Percentiles rank a stretch among this genome's conserved stretches.
These are phyloP conservation scores for Puccinia polysora DNA, from an alignment of 1,284 basidiomycete genomes.

Conservation along the genomic window DNA sequence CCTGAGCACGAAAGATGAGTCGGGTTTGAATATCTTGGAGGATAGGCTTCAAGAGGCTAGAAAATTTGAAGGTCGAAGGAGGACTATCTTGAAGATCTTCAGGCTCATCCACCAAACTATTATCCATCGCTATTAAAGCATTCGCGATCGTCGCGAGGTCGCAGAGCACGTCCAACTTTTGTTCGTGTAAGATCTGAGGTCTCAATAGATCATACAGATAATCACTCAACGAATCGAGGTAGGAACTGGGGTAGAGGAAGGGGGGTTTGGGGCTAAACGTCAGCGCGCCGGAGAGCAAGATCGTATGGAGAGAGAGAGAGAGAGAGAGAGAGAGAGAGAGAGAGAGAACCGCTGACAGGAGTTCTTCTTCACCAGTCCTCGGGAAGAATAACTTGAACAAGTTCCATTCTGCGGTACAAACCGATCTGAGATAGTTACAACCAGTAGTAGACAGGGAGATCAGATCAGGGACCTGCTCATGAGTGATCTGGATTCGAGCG, in stretches of 20 bases:
- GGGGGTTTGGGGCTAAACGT: constrained; percentile 22
- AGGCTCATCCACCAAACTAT: constrained; percentile 56
- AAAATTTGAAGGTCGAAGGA: constrained; percentile 48
- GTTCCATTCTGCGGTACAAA: constrained; percentile 80
- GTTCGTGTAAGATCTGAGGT: constrained; percentile 85
- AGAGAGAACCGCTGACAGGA: no score
- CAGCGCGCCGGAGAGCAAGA: neutral
- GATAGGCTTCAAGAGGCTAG: constrained; percentile 75
- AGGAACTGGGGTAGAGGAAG: constrained; percentile 64
- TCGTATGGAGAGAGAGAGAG: no score
- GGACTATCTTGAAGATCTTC: constrained; percentile 47
- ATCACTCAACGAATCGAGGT: constrained; percentile 82
- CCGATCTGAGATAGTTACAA: constrained; percentile 80
- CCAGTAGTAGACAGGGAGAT: constrained; percentile 81
- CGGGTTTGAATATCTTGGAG: constrained; percentile 89
- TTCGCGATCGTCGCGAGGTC: constrained; percentile 89
- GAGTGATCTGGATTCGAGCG: constrained; percentile 62
- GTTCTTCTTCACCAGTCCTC: constrained; percentile 68
- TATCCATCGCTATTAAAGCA: constrained; percentile 84
- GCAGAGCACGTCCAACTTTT: constrained; percentile 74
- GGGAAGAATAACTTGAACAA: constrained; percentile 76
- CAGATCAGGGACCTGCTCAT: constrained; percentile 66
- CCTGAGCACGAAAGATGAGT: constrained; percentile 86
- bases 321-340: neutral
- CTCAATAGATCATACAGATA: constrained; percentile 87